Conservation (phyloP, 257 asterid species). For the Penstemon barbatus region DNA sequence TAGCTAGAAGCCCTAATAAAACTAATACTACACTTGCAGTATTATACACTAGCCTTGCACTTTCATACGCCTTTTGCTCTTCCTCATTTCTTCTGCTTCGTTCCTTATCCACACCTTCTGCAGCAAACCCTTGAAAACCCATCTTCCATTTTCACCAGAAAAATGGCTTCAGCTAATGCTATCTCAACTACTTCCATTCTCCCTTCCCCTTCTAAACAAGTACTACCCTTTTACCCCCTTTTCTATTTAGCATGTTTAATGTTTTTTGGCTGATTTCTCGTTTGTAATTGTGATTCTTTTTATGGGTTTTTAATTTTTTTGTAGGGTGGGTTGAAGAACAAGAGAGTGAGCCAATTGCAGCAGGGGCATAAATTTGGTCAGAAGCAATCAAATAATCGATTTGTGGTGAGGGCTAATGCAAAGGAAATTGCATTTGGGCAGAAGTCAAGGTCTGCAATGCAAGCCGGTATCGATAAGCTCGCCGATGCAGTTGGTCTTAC, state of each 20-base stretch:
- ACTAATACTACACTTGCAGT: no score
- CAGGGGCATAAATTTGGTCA: conserved; percentile 60
- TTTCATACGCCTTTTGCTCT: neutral
- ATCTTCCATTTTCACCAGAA: neutral
- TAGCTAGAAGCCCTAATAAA: no score
- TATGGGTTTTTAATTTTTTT: conserved; percentile 8
- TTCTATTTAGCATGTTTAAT: neutral
- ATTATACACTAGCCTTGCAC: no score
- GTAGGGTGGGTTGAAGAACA: conserved; percentile 59
- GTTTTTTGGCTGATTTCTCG: conserved; percentile 15
- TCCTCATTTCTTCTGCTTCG: conserved; percentile 2
- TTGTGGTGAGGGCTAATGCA: conserved; percentile 76
- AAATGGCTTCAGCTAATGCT: conserved; percentile 94
- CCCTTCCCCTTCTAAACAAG: conserved; percentile 59
- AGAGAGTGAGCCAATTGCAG: conserved; percentile 63
- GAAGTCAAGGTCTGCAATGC: conserved; percentile 84
- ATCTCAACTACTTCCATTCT: conserved; percentile 68
- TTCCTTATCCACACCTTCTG: conserved; percentile 41
- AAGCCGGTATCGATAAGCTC: conserved; percentile 90
- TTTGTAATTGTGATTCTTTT: neutral
- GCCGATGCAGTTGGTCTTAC: conserved; percentile 96
- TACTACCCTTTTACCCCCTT: conserved; percentile 20
- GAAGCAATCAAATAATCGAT: conserved; percentile 55
- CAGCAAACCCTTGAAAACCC: conserved; percentile 14
- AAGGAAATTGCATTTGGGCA: conserved; percentile 96